A percentile compares a stretch with the other conserved stretches of the same genome.
These are phyloP conservation scores for Fusarium sp. DNA, from an alignment of 2,329 filamentous ascomycete species.

Conservation along the genomic window DNA sequence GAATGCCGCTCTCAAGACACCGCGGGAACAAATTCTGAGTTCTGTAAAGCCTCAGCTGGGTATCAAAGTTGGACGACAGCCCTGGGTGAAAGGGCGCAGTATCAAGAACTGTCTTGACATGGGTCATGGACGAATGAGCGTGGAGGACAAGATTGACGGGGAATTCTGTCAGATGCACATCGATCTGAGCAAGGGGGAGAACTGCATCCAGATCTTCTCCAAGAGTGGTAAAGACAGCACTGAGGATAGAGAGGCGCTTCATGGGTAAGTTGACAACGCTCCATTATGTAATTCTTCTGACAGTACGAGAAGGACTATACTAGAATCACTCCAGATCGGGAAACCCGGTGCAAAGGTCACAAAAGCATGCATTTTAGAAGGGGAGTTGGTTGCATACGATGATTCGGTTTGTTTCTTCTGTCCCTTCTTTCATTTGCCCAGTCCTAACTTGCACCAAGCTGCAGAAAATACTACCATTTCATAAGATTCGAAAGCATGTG, in stretches of 20 bases:
- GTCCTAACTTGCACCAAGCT: slow-evolving; percentile 54
- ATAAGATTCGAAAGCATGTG: slow-evolving; percentile 85
- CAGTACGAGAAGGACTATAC: slow-evolving; percentile 60
- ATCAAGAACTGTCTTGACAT: slow-evolving; percentile 81
- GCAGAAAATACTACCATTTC: slow-evolving; percentile 76
- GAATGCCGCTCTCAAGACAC: slow-evolving; percentile 17
- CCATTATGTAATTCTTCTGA: slow-evolving; percentile 12
- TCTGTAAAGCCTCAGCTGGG: slow-evolving; percentile 65
- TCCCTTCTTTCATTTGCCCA: neutral
- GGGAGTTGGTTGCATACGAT: slow-evolving; percentile 83
- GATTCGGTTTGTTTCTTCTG: slow-evolving; percentile 58
- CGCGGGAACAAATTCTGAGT: slow-evolving; percentile 38
- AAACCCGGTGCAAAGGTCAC: slow-evolving; percentile 67
- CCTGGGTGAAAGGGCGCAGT: slow-evolving; percentile 73
- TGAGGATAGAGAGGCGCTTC: slow-evolving; percentile 70
- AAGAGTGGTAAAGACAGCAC: slow-evolving; percentile 95
- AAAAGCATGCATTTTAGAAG: slow-evolving; percentile 80
- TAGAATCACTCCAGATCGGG: slow-evolving; percentile 72
- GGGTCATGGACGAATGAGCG: slow-evolving; percentile 70
- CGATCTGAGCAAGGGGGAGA: slow-evolving; percentile 65
- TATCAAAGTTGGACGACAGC: slow-evolving; percentile 72
- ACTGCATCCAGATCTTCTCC: slow-evolving; percentile 83
- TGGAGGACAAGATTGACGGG: slow-evolving; percentile 86
- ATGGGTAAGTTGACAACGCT: slow-evolving; percentile 54
- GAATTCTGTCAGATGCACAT: slow-evolving; percentile 93